Conservation (phyloP, 805 yeast species). For the Torulaspora franciscae region DNA sequence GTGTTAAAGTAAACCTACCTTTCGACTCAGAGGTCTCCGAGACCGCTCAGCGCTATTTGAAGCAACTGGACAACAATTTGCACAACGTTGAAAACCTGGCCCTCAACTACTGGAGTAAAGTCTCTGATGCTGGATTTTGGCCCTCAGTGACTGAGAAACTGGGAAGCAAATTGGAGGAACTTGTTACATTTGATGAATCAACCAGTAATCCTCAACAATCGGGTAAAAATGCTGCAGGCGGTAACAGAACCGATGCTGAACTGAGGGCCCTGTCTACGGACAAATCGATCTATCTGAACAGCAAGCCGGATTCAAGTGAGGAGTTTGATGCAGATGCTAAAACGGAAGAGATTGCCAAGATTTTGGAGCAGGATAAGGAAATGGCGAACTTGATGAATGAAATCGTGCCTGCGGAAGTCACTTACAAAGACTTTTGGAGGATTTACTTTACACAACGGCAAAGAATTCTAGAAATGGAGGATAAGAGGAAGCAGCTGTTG, state of each 20-base stretch:
- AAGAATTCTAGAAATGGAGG: constrained; percentile 56
- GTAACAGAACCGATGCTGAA: constrained; percentile 61
- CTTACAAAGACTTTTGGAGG: constrained; percentile 68
- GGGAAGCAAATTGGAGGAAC: constrained; percentile 22
- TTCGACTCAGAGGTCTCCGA: constrained; percentile 24
- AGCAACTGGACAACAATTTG: constrained; percentile 65
- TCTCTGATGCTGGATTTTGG: constrained; percentile 29
- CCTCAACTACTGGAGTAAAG: constrained; percentile 38
- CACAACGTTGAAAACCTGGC: constrained; percentile 72
- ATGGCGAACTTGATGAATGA: constrained; percentile 52
- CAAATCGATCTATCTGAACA: constrained; percentile 40
- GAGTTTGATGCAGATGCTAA: constrained; percentile 41
- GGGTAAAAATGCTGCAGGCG: constrained; percentile 39
- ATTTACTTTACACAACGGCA: constrained; percentile 55
- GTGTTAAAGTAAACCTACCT: constrained; percentile 30
- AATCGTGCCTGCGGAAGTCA: constrained; percentile 60
- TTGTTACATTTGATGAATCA: constrained; percentile 17
- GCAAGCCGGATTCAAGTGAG: constrained; percentile 29
- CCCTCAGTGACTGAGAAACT: constrained; percentile 23
- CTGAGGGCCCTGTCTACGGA: constrained; percentile 51
- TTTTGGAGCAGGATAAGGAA: constrained; percentile 47
- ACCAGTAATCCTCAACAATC: constrained; percentile 22
- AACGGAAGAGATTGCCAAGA: constrained; percentile 47
- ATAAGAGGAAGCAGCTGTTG: constrained; percentile 58
- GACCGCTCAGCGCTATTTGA: constrained; percentile 58